phyloP scores from a whole-genome alignment of 163 green algal genomes.

The Chloromonas sp. region DNA sequence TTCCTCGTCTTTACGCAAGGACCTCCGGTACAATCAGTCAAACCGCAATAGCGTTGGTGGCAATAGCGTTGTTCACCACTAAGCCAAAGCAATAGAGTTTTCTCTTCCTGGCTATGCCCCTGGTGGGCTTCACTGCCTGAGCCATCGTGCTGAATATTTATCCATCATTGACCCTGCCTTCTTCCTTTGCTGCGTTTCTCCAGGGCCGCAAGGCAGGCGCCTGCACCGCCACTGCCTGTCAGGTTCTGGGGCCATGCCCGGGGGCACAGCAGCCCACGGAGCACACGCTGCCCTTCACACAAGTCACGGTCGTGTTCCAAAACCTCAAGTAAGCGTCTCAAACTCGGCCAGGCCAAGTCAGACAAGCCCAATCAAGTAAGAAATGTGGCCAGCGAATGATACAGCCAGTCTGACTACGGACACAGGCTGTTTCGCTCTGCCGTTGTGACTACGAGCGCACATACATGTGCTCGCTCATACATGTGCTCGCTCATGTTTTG shows the following conservation, averaged over 20 bases:
- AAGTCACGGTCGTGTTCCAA: slow-evolving; percentile 27
- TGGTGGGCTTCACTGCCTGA: neutral
- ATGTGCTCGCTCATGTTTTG: neutral
- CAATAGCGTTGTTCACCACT: too few relatives aligned
- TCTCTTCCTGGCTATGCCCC: neutral
- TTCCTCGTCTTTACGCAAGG: neutral
- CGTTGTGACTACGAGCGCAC: neutral
- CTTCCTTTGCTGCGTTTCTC: too few relatives aligned
- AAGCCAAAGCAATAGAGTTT: too few relatives aligned
- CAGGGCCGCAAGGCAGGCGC: too few relatives aligned
- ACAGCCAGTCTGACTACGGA: neutral
- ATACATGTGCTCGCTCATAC: neutral
- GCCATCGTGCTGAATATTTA: neutral
- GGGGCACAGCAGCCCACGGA: neutral
- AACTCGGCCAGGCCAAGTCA: neutral
- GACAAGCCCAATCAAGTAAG: too few relatives aligned
- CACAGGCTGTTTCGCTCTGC: neutral
- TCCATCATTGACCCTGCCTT: too few relatives aligned
- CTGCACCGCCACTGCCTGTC: neutral
- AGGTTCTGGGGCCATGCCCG: neutral
- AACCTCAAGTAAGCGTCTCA: slow-evolving; percentile 13
- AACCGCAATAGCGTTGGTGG: too few relatives aligned
- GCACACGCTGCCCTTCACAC: slow-evolving; percentile 17
- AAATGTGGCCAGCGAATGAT: too few relatives aligned
- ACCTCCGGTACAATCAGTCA: too few relatives aligned